Base-by-base conservation (phyloP, 2,329 filamentous ascomycete species). In the Talaromyces sp. region DNA sequence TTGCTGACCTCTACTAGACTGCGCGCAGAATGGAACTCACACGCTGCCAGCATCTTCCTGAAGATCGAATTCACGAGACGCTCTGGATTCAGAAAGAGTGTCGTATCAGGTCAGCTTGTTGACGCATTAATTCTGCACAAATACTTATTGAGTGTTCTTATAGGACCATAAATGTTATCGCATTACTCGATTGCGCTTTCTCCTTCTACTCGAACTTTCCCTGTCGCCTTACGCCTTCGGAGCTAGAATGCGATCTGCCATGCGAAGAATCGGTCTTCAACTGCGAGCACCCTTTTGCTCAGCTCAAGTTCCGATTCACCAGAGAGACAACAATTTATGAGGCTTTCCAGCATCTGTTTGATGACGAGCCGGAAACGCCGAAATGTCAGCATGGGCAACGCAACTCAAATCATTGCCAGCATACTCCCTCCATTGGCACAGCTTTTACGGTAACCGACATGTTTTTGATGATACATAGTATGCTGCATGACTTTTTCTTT, bases 161-260 rank as follows among this genome's bases (percentile, higher is more conserved):
- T 59, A 80, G 78, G 16, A 75, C 76, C 3, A 75, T 79, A 40
- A 73, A 69, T 44, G 70, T 76, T 3, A 73, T 81, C n/a, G 73
- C 72, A 0, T 69, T 78, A 3, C 68, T 81, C 9, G 79, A 81
- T 66, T 78, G 74, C 57, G 78, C 79, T 11, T 78, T 80, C 62
- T 74, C 71, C 1, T 80, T 81, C 63, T 81, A 75, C 63, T 74
- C 77, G 40, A 80, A 81, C 54, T 79, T 76, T 60, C 79, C 79
- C 0, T 77, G 75, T 46, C 77, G 78, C 5, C 63, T 80, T 11
- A 71, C 71, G 0, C 69, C 75, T 23, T 71, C 70, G 11, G 79
- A 81, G 65, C 70, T 80, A 64, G 73, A 78, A 59, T 78, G 73
- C 60, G 78, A 80, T 25, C 69, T 81, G n/a, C 77, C 77, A 2